Conservation (phyloP, 2,329 filamentous ascomycete species). For the Aureobasidium lini region DNA sequence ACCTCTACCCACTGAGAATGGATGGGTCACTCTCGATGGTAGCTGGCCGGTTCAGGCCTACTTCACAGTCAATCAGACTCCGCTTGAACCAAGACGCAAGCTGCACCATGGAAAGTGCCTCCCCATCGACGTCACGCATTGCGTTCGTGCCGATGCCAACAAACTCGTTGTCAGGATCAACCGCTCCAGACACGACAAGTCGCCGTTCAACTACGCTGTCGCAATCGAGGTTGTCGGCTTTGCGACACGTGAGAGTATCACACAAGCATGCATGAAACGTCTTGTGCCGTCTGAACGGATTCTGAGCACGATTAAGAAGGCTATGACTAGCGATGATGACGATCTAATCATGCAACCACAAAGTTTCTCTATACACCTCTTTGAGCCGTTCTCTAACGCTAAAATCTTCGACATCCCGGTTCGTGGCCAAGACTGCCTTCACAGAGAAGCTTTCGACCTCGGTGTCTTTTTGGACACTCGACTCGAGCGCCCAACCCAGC, state of each 20-base stretch:
- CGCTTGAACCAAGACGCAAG: slow-evolving; percentile 55
- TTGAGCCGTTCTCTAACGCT: slow-evolving; percentile 39
- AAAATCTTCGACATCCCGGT: slow-evolving; percentile 62
- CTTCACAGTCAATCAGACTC: slow-evolving; percentile 56
- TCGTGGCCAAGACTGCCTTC: slow-evolving; percentile 60
- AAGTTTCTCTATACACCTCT: slow-evolving; percentile 36
- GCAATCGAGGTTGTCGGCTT: slow-evolving; percentile 65
- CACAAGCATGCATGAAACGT: slow-evolving; percentile 30
- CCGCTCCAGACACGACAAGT: slow-evolving; percentile 31
- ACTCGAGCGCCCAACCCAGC: slow-evolving; percentile 25
- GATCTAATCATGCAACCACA: slow-evolving; percentile 32
- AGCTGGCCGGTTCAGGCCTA: slow-evolving; percentile 66
- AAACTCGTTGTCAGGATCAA: slow-evolving; percentile 47
- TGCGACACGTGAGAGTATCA: slow-evolving; percentile 34
- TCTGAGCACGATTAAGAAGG: slow-evolving; percentile 50
- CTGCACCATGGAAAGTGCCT: slow-evolving; percentile 67
- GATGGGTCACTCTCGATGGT: slow-evolving; percentile 59
- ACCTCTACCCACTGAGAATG: slow-evolving; percentile 31
- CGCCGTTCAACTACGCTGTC: slow-evolving; percentile 47
- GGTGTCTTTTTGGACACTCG: slow-evolving; percentile 69
- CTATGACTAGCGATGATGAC: slow-evolving; percentile 40
- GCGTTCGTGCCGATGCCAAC: slow-evolving; percentile 56
- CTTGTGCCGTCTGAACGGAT: slow-evolving; percentile 42
- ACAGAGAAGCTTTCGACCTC: slow-evolving; percentile 87
- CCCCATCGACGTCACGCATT: slow-evolving; percentile 63